phyloP scores from a whole-genome alignment of 306 rosid genomes.

The Medicago truncatula region DNA sequence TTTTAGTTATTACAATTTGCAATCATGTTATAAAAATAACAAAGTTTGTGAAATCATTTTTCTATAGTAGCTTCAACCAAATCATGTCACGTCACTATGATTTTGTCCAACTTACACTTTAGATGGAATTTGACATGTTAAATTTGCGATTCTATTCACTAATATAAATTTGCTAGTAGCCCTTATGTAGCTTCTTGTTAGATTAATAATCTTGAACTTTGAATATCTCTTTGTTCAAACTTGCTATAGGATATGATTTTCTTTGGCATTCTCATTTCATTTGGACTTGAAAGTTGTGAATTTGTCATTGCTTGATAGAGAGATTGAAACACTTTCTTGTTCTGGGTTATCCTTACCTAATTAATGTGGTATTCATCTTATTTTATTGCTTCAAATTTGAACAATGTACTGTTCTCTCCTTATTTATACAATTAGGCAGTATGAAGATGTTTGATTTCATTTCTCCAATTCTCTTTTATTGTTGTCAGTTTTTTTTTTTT shows the following conservation, averaged over 20 bases:
- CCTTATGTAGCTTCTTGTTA: neutral
- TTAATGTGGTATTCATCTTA: neutral
- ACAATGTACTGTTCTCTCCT: neutral
- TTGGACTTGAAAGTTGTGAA: slow-evolving; percentile 1
- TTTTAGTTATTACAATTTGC: neutral
- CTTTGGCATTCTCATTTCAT: neutral
- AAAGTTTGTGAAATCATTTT: neutral
- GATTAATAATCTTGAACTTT: slow-evolving; percentile 12
- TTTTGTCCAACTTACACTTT: too few species aligned
- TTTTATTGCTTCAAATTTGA: slow-evolving; percentile 1
- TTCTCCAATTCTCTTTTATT: neutral
- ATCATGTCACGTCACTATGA: too few species aligned
- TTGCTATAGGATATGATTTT: neutral
- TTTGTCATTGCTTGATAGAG: slow-evolving; percentile 13
- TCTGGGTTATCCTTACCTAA: neutral
- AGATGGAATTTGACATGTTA: too few species aligned
- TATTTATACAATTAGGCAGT: neutral
- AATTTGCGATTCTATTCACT: too few species aligned
- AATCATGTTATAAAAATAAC: too few species aligned
- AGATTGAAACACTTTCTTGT: neutral
- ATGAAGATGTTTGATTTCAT: slow-evolving; percentile 4
- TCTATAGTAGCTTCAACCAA: too few species aligned
- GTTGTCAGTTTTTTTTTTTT: neutral
- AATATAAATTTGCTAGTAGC: too few species aligned
- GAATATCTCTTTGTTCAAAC: neutral